Base-by-base conservation (phyloP, 495 filamentous ascomycete species). In the Podospora pseudoanserina region DNA sequence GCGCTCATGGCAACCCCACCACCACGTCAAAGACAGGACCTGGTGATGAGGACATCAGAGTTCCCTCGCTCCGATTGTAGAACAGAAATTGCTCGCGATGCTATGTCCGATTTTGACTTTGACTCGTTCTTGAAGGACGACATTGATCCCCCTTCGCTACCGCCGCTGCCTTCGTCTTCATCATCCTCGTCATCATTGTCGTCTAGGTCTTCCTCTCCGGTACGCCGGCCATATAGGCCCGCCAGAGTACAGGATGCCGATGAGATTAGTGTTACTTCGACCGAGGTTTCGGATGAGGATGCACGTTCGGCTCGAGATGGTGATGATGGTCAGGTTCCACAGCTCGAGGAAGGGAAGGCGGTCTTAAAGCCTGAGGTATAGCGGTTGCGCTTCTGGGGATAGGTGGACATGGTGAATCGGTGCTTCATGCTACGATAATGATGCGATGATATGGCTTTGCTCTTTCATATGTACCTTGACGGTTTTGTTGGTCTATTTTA, bases 211-310 rank as follows among this genome's bases (percentile, higher is more conserved):
- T 61, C 59, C 1, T 61, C 59, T 32, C 27, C 20, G 5, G 59
- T 26, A 7, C 59, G 23, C 7, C 9, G 30, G 27, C 59, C 39
- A 11, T 49, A 49, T 13, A 11, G 39, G 9, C 39, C 39, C 13
- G 39, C 59, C 59, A 2, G 26, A 30, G 59, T 61, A 11, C 6
- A 61, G 59, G 59, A 61, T 61, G 26, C 20, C 16, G 59, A 61
- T 28, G 59, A 60, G 11, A 0, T 61, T 13, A 61, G 27, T 30
- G 59, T 28, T 18, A 27, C 59, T 18, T 23, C 59, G 16, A 61
- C 59, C 5, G 59, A 61, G 20, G 16, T 61, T 20, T 58, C 56
- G 0, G 19, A 61, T 16, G 26, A 11, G 3, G 26, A 61, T 61
- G 59, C 39, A 11, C 39, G 23, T 5, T 61, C 59, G 7, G 5